Percentiles rank a stretch among this genome's conserved stretches.
Evolutionary conservation across 441 rosid species (phyloP).

Genomic region (Populus tomentosa): DNA sequence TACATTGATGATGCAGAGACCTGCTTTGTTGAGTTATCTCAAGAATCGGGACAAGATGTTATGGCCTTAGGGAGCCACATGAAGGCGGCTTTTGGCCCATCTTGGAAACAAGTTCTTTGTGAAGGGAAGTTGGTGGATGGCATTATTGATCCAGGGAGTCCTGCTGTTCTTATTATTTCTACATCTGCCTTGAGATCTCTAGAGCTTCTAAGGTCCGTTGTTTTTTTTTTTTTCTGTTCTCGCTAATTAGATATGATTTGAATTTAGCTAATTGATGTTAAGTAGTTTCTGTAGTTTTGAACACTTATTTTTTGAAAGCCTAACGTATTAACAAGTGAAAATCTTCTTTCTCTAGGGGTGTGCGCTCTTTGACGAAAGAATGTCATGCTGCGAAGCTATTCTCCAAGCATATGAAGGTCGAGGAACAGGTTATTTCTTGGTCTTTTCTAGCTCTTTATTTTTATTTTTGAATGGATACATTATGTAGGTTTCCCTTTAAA

Average conservation of each 20-base stretch:
- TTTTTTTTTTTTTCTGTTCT: not conserved
- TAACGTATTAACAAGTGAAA: not conserved
- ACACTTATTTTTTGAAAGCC: not conserved
- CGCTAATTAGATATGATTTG: not conserved
- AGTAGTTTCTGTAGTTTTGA: not conserved
- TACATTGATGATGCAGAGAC: slow-evolving; percentile 46
- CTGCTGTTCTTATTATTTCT: slow-evolving; percentile 55
- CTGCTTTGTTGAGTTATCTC: slow-evolving; percentile 46
- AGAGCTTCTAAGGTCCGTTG: slow-evolving; percentile 26
- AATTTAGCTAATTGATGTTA: not conserved
- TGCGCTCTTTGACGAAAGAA: slow-evolving; percentile 54
- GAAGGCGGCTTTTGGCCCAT: slow-evolving; percentile 50
- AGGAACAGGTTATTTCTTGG: slow-evolving; percentile 63
- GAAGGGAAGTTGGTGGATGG: slow-evolving; percentile 48
- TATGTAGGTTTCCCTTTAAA: not conserved
- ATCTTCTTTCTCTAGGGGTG: slow-evolving; percentile 38
- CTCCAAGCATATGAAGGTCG: slow-evolving; percentile 84
- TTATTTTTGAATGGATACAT: not conserved
- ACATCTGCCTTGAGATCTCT: slow-evolving; percentile 69
- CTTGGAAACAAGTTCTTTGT: slow-evolving; percentile 55
- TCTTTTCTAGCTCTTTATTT: not conserved
- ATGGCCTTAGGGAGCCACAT: slow-evolving; percentile 39
- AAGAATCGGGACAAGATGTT: slow-evolving; percentile 37
- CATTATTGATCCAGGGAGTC: slow-evolving; percentile 52
- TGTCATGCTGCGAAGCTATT: slow-evolving; percentile 71